Evolutionary conservation across 768 basidiomycete species (phyloP), one percentile per base, ranked within the genome.

Genomic region (Leccinum rimulosum): DNA sequence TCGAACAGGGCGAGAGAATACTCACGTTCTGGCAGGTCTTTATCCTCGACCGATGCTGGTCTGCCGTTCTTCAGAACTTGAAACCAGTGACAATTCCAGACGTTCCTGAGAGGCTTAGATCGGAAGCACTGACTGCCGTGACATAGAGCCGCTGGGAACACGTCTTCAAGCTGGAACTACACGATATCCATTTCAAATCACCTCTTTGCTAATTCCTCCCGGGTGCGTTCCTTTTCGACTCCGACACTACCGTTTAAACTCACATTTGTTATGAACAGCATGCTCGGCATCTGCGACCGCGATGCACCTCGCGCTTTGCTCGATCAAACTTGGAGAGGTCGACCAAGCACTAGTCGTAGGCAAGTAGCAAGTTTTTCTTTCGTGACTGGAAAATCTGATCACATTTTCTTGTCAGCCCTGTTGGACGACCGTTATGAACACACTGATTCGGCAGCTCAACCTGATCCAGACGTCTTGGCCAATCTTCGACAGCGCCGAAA

Each of bases 21-120:
- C 71, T 86, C 40, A 80, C 89, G 0, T 93, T 93, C 65, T 93
- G 91, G 91, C 88, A 91, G 68, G 88, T 89, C 11, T 93, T 85
- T 72, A 83, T 84, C 65, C 76, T 92, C 62, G 91, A 93, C 72
- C 83, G 86, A 31, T 90, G 88, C 67, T 91, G 89, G 88, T 89
- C 89, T 22, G 84, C 87, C 6, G 82, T 84, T 10, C 79, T 91
- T 6, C 85, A 84, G 31, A 86, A 22, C 22, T 22, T 22, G 22
- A 22, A 86, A 61, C 88, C 89, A 5, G 75, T 79, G 10, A 77
- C 84, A 45, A 83, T 92, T 45, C 82, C 84, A 15, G 89, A 92
- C 63, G 82, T 83, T 52, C 76, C 79, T 36, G 80, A 84, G 56
- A 22, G 22, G 22, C 22, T 22, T 22, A 22, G 22, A 22, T 22